These are phyloP conservation scores for Hysterangium stoloniferum DNA, from an alignment of 768 basidiomycete species.

Conservation along the genomic window DNA sequence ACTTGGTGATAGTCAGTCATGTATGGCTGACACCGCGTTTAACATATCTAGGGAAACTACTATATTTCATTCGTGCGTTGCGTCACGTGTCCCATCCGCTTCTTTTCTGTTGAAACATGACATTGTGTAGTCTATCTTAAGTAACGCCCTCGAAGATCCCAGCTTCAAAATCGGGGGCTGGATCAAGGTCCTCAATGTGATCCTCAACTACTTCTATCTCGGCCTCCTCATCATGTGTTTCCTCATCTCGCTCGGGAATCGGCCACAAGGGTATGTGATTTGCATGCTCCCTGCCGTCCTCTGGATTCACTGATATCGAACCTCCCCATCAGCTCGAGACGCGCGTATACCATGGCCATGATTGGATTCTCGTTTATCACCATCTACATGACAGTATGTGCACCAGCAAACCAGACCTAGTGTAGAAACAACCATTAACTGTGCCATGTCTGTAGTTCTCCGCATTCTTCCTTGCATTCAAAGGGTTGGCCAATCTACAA, in stretches of 20 bases:
- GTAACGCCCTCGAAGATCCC: constrained; percentile 63
- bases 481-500: constrained; percentile 61
- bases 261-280: constrained; percentile 65
- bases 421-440: constrained; percentile 4
- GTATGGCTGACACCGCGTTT: constrained; percentile 6
- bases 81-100: background rate
- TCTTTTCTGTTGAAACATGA: constrained; percentile 6
- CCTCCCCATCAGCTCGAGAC: constrained; percentile 42
- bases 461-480: constrained; percentile 76
- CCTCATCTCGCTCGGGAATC: constrained; percentile 79
- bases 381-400: constrained; percentile 86
- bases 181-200: constrained; percentile 65
- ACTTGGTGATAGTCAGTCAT: background rate
- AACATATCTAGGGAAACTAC: constrained; percentile 61
- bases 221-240: constrained; percentile 85
- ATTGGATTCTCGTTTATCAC: constrained; percentile 87
- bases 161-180: constrained; percentile 44
- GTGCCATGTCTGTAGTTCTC: constrained; percentile 40
- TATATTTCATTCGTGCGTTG: constrained; percentile 69
- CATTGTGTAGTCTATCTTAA: constrained; percentile 42
- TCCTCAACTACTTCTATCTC: constrained; percentile 83
- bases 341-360: constrained; percentile 79
- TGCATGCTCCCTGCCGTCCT: background rate
- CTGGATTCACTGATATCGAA: background rate
- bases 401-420: constrained; percentile 5